Evolutionary conservation across 2,329 filamentous ascomycete species (phyloP).

Genomic region (Rhynchosporium agropyri): DNA sequence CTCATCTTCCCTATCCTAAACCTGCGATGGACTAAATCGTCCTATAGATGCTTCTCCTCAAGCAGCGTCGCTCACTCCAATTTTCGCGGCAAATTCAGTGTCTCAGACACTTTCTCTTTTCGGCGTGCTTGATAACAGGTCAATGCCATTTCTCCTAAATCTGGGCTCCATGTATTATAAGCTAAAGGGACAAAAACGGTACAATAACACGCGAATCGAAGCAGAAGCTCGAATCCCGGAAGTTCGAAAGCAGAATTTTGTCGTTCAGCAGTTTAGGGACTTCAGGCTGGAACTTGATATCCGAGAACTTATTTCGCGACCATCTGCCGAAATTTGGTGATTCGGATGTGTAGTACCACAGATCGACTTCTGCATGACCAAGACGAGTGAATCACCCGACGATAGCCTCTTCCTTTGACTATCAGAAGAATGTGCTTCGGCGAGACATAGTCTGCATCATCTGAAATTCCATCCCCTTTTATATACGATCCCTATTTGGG

Average conservation of each 20-base stretch:
- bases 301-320: neutral
- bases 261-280: neutral
- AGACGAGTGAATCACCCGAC: constrained; percentile 6
- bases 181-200: constrained; percentile 62
- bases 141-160: constrained; percentile 60
- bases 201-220: constrained; percentile 65
- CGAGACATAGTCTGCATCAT: constrained; percentile 9
- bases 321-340: neutral
- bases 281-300: too few species aligned
- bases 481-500: neutral
- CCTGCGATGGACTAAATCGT: constrained; percentile 20
- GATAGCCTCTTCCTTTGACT: neutral
- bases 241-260: neutral
- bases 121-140: constrained; percentile 59
- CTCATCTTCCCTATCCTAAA: constrained; percentile 21
- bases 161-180: constrained; percentile 62
- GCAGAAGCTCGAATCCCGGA: constrained; percentile 49
- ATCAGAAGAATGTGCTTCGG: constrained; percentile 1
- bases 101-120: constrained; percentile 71
- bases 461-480: neutral
- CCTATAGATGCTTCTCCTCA: constrained; percentile 24
- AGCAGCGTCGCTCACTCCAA: constrained; percentile 26
- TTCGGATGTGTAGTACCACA: neutral
- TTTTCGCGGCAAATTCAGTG: constrained; percentile 16
- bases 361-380: constrained; percentile 1